Conservation (phyloP, 169 alveolate genomes). For the Plasmodium vinckei region DNA sequence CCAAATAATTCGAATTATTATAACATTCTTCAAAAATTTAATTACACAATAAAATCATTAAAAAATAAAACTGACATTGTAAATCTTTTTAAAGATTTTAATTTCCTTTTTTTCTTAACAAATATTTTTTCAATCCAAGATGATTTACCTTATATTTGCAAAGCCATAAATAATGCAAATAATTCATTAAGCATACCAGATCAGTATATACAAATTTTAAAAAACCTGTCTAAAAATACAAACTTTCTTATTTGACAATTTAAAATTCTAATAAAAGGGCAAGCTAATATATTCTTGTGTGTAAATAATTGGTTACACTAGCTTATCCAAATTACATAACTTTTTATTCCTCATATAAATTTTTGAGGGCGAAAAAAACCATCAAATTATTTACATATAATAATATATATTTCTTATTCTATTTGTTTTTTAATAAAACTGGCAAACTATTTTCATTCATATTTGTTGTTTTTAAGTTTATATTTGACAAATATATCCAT, state of each 20-base stretch:
- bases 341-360: too few species aligned
- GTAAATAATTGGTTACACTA: not conserved
- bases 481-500: too few species aligned
- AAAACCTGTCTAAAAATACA: constrained; percentile 43
- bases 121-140: constrained; percentile 54
- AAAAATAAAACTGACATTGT: constrained; percentile 47
- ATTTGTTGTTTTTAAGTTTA: too few species aligned
- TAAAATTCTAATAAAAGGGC: not conserved
- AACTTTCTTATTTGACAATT: not conserved
- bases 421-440: too few species aligned
- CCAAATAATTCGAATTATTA: constrained; percentile 53
- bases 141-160: constrained; percentile 65
- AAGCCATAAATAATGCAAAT: constrained; percentile 33
- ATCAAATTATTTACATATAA: too few species aligned
- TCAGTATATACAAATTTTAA: constrained; percentile 56
- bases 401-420: too few species aligned
- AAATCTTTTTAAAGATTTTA: constrained; percentile 51
- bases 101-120: constrained; percentile 64
- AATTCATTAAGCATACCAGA: constrained; percentile 45
- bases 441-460: too few species aligned
- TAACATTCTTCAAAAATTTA: constrained; percentile 56
- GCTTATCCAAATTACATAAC: too few species aligned
- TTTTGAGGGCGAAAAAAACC: too few species aligned
- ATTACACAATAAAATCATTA: constrained; percentile 51
- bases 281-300: not conserved